These are phyloP conservation scores for Blepharisma japonicum DNA, from an alignment of 73 alveolate species.

Conservation along the genomic window DNA sequence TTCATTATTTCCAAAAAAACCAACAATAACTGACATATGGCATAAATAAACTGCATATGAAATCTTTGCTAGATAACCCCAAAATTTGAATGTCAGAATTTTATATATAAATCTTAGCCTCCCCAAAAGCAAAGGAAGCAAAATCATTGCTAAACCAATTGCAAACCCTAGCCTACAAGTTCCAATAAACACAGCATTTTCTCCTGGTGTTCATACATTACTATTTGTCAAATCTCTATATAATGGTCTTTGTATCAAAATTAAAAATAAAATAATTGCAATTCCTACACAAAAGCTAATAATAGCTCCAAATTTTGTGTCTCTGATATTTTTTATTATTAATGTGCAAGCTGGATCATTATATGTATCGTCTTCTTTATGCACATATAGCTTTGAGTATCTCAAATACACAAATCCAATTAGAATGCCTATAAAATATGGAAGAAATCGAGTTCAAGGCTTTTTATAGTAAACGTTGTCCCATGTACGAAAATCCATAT, in stretches of 20 bases:
- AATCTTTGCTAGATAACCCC: slow-evolving; percentile 32
- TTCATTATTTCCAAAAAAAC: not conserved
- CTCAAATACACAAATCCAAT: slow-evolving; percentile 30
- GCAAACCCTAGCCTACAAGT: not conserved
- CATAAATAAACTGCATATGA: slow-evolving; percentile 31
- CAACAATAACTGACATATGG: slow-evolving; percentile 29
- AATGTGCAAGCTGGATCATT: not conserved
- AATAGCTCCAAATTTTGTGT: not conserved
- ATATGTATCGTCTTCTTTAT: not conserved
- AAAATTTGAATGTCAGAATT: slow-evolving; percentile 9
- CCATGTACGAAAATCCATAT: not conserved
- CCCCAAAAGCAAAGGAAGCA: slow-evolving; percentile 34
- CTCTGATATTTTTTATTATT: not conserved
- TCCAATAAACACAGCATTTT: not conserved
- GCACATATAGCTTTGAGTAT: not conserved
- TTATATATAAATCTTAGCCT: not conserved
- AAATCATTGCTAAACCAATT: not conserved
- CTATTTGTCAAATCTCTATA: not conserved
- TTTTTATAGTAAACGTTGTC: not conserved
- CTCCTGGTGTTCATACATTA: not conserved
- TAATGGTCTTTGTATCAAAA: not conserved
- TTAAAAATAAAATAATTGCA: not conserved
- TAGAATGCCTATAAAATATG: slow-evolving; percentile 23
- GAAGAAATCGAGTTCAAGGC: slow-evolving; percentile 39
- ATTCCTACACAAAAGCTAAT: not conserved